phyloP scores from a whole-genome alignment of 192 early-diverging fungal species.

The Rhizophagus clarus region DNA sequence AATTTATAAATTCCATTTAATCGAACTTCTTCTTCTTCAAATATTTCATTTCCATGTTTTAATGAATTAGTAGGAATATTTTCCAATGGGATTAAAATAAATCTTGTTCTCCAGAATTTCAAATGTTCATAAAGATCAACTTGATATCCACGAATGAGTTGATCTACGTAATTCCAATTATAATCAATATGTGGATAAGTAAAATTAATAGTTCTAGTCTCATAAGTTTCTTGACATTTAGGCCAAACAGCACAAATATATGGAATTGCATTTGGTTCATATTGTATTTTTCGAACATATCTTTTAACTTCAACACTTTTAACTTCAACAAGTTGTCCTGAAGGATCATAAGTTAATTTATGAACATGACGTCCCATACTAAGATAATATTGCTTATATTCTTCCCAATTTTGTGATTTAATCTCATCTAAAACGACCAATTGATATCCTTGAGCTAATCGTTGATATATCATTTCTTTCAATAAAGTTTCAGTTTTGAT shows the following conservation, averaged over 20 bases:
- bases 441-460: slow-evolving; percentile 93
- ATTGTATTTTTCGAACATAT: slow-evolving; percentile 72
- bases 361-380: slow-evolving; percentile 94
- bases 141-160: slow-evolving; percentile 85
- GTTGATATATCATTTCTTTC: slow-evolving; percentile 83
- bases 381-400: slow-evolving; percentile 61
- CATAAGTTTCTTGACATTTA: slow-evolving; percentile 66
- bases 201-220: slow-evolving; percentile 61
- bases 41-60: slow-evolving; percentile 52
- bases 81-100: slow-evolving; percentile 86
- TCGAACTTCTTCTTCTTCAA: slow-evolving; percentile 89
- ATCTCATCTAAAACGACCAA: slow-evolving; percentile 58
- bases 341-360: slow-evolving; percentile 69
- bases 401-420: slow-evolving; percentile 23
- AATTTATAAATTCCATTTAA: slow-evolving; percentile 86
- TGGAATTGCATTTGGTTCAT: slow-evolving; percentile 54
- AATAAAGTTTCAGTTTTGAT: slow-evolving; percentile 62
- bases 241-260: slow-evolving; percentile 90
- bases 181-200: slow-evolving; percentile 79
- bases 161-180: slow-evolving; percentile 95
- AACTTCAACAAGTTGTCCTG: slow-evolving; percentile 72
- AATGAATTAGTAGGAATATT: slow-evolving; percentile 53
- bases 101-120: slow-evolving; percentile 87
- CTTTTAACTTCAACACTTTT: slow-evolving; percentile 83
- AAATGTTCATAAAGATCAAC: slow-evolving; percentile 76